A percentile compares a stretch with the other conserved stretches of the same genome.
Evolutionary conservation across 177 flowering plant species (phyloP).

Genomic region (Tripterygium wilfordii): DNA sequence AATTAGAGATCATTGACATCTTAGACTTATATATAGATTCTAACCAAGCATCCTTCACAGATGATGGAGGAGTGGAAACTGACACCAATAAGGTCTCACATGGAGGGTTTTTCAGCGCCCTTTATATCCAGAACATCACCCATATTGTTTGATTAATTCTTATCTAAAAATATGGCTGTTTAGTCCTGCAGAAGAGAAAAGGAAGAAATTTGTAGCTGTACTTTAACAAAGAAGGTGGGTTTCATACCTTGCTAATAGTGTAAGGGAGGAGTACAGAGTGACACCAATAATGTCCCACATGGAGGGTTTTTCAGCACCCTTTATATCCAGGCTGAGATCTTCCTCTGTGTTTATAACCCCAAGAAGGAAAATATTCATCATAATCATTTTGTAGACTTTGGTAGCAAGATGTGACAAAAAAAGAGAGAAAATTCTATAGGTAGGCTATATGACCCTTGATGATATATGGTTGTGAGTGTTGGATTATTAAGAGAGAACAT

Average conservation of each 20-base stretch:
- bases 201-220: neutral
- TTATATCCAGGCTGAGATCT: slow-evolving; percentile 80
- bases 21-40: no score
- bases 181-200: neutral
- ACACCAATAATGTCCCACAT: slow-evolving; percentile 78
- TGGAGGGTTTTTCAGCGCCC: slow-evolving; percentile 86
- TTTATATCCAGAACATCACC: slow-evolving; percentile 41
- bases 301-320: slow-evolving; percentile 86
- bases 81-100: slow-evolving; percentile 75
- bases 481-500: no score
- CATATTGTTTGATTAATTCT: no score
- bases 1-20: no score
- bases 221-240: neutral
- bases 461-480: no score
- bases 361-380: neutral
- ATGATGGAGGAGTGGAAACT: slow-evolving; percentile 74
- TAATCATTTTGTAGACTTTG: no score
- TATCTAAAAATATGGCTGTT: neutral
- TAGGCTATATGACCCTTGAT: no score
- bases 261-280: slow-evolving; percentile 73
- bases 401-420: no score
- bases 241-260: slow-evolving; percentile 79
- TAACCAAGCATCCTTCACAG: no score
- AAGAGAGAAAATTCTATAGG: no score
- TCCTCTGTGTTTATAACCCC: slow-evolving; percentile 60